phyloP scores from a whole-genome alignment of 352 stramenopile species.

The Phytophthora vignae region DNA sequence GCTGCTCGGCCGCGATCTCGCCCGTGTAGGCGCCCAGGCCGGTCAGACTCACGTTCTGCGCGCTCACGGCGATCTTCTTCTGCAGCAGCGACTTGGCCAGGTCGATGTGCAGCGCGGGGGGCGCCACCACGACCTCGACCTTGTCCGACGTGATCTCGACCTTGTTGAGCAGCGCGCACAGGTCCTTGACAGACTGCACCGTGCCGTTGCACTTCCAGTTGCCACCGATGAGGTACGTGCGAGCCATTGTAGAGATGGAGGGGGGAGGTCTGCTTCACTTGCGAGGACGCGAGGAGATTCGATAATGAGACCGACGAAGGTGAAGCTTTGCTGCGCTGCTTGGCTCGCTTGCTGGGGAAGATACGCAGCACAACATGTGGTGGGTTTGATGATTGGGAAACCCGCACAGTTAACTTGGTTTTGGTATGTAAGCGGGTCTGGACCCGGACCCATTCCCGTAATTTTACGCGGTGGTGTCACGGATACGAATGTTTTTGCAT shows the following conservation, averaged over 20 bases:
- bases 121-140: constrained; percentile 82
- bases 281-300: constrained; percentile 15
- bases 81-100: constrained; percentile 61
- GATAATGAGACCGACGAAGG: constrained; percentile 14
- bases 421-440: not conserved
- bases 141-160: constrained; percentile 66
- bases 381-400: not conserved
- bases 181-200: constrained; percentile 87
- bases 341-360: not conserved
- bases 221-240: constrained; percentile 54
- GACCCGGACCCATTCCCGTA: not conserved
- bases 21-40: constrained; percentile 93
- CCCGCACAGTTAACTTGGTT: not conserved
- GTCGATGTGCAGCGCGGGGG: constrained; percentile 64
- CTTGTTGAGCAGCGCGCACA: constrained; percentile 87
- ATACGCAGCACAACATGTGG: not conserved
- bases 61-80: constrained; percentile 73
- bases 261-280: not conserved
- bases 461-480: not conserved
- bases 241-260: constrained; percentile 28
- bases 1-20: constrained; percentile 90
- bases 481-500: not conserved
- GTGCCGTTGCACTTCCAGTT: constrained; percentile 76
- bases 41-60: constrained; percentile 89
- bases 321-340: not conserved